These are phyloP conservation scores for Vigna nakashimae DNA, from an alignment of 306 rosid species.

Conservation along the genomic window DNA sequence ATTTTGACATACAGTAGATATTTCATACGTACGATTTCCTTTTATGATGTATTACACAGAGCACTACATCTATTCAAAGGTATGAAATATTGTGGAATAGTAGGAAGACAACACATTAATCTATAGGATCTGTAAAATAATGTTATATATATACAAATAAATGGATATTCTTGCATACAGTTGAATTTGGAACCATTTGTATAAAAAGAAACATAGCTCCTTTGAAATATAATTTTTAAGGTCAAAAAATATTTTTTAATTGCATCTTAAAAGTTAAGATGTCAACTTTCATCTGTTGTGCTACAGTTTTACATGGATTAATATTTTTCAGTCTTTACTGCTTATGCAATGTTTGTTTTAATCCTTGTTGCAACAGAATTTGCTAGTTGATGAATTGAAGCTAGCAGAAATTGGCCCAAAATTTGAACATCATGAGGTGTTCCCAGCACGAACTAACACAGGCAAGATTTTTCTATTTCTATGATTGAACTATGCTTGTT, in stretches of 20 bases:
- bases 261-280: neutral
- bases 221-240: conserved; percentile 9
- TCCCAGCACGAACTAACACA: conserved; percentile 95
- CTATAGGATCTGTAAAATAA: conserved; percentile 6
- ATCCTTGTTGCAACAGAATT: conserved; percentile 62
- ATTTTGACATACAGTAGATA: conserved; percentile 13
- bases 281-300: conserved; percentile 5
- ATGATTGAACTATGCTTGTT: conserved; percentile 12
- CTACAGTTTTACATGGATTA: neutral
- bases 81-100: conserved; percentile 17
- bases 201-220: conserved; percentile 16
- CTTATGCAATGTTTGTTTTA: conserved; percentile 22
- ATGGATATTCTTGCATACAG: conserved; percentile 1
- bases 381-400: conserved; percentile 81
- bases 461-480: conserved; percentile 58
- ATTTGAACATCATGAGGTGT: conserved; percentile 87
- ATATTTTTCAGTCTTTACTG: conserved; percentile 16
- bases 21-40: neutral
- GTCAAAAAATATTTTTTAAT: neutral
- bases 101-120: conserved; percentile 17
- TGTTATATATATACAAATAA: neutral
- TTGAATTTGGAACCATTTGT: conserved; percentile 33
- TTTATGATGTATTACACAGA: neutral
- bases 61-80: conserved; percentile 35
- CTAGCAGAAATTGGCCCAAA: conserved; percentile 90